A percentile compares a stretch with the other conserved stretches of the same genome.
Conservation (phyloP, 495 filamentous ascomycete species). For the Aspergillus haitiensis region DNA sequence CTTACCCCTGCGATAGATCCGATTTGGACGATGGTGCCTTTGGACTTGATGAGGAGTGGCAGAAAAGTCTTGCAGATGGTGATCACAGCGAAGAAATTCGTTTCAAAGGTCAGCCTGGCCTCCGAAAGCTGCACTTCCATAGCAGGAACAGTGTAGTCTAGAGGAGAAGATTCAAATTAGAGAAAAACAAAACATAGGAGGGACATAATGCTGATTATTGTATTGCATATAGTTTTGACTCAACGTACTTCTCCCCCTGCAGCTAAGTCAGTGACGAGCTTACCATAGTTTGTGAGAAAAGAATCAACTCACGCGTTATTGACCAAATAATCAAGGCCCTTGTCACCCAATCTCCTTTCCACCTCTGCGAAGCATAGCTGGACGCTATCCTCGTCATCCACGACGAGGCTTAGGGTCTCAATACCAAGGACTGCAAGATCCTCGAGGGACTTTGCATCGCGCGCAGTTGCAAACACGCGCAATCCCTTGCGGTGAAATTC, state of each 20-base stretch:
- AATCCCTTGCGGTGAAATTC: constrained; percentile 54
- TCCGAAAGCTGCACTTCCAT: constrained; percentile 56
- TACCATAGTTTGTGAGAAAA: not conserved
- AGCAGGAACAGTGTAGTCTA: constrained; percentile 62
- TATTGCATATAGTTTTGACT: not conserved
- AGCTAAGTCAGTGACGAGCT: constrained; percentile 16
- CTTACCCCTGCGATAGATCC: constrained; percentile 56
- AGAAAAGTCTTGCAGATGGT: constrained; percentile 58
- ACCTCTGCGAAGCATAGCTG: constrained; percentile 44
- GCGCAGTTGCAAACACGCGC: constrained; percentile 59
- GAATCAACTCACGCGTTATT: constrained; percentile 58
- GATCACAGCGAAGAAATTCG: constrained; percentile 63
- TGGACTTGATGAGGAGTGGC: constrained; percentile 56
- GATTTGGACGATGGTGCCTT: constrained; percentile 63
- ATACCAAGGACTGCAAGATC: constrained; percentile 51
- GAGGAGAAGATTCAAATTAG: not conserved
- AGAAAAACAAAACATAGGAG: not conserved
- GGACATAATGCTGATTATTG: no score
- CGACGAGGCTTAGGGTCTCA: constrained; percentile 55
- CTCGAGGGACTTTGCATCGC: constrained; percentile 47
- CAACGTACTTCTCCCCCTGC: constrained; percentile 42
- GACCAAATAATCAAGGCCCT: constrained; percentile 56
- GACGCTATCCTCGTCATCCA: constrained; percentile 50
- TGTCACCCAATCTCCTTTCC: constrained; percentile 40
- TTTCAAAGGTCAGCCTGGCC: constrained; percentile 53